Conservation (phyloP, 768 basidiomycete species). For the Kwoniella sp. region DNA sequence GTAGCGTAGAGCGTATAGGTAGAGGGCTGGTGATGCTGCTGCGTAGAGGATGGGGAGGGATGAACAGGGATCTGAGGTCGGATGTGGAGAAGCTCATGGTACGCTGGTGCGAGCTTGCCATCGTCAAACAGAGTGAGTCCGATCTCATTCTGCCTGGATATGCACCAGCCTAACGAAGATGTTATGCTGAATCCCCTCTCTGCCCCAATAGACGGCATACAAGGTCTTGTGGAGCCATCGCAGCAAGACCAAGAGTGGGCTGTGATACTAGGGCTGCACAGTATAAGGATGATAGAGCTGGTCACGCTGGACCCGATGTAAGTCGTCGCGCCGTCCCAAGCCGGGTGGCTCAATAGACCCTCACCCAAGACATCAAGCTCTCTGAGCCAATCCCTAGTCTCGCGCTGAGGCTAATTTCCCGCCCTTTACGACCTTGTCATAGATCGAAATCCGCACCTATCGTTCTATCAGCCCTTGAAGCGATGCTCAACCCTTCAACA, state of each 20-base stretch:
- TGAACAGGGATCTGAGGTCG: constrained; percentile 7
- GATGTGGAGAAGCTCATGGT: constrained; percentile 17
- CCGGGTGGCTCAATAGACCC: too few species aligned
- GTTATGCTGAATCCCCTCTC: too few species aligned
- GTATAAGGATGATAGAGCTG: constrained; percentile 21
- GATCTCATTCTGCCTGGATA: background rate
- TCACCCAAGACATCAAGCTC: background rate
- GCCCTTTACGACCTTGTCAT: too few species aligned
- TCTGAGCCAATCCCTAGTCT: too few species aligned
- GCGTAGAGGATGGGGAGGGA: constrained; percentile 19
- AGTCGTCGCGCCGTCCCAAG: background rate
- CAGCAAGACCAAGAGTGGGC: constrained; percentile 10
- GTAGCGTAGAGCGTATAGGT: constrained; percentile 4
- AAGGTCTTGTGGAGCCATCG: constrained; percentile 4
- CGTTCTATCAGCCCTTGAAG: constrained; percentile 31
- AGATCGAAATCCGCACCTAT: constrained; percentile 21
- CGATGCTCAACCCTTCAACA: constrained; percentile 13
- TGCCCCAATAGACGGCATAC: background rate
- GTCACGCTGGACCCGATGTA: constrained; percentile 22
- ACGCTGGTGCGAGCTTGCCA: constrained; percentile 19
- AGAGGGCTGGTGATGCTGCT: constrained; percentile 31
- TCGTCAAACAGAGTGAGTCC: background rate
- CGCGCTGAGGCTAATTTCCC: too few species aligned
- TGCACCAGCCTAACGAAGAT: too few species aligned
- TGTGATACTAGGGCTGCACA: constrained; percentile 7